Evolutionary conservation across 768 basidiomycete genomes (phyloP).

Genomic region (Polyporus arcularius): DNA sequence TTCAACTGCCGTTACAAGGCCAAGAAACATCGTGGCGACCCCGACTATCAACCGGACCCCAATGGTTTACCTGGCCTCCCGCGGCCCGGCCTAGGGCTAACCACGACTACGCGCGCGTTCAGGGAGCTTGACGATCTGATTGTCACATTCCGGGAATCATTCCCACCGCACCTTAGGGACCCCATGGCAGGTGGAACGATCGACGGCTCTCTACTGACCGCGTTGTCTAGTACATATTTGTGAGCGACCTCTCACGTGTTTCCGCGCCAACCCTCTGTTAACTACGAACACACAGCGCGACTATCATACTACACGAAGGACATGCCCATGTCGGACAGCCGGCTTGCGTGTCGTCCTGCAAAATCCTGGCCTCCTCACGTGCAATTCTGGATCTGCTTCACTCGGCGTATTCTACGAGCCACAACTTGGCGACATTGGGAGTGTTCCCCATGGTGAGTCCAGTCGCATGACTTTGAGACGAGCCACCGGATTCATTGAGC

Average conservation of each 20-base stretch:
- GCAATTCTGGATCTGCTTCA: conserved; percentile 69
- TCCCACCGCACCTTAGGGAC: conserved; percentile 55
- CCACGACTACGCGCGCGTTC: conserved; percentile 42
- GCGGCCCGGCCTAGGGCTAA: not conserved
- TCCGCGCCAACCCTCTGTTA: too few relatives aligned
- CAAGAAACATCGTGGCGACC: conserved; percentile 60
- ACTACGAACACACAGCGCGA: conserved; percentile 52
- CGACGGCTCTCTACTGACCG: conserved; percentile 57
- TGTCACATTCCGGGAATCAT: conserved; percentile 57
- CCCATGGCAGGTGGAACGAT: conserved; percentile 54
- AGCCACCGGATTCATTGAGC: conserved; percentile 39
- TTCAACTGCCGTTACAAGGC: conserved; percentile 70
- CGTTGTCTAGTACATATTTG: conserved; percentile 25
- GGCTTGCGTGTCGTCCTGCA: conserved; percentile 68
- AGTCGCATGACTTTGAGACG: not conserved
- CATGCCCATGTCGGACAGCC: conserved; percentile 61
- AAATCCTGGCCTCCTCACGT: conserved; percentile 66
- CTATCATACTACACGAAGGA: conserved; percentile 74
- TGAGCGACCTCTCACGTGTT: conserved; percentile 5
- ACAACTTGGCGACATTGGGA: conserved; percentile 68
- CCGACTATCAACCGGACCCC: conserved; percentile 31
- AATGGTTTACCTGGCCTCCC: conserved; percentile 17
- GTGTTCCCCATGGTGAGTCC: conserved; percentile 63
- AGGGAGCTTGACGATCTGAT: conserved; percentile 60
- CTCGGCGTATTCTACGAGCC: conserved; percentile 67